Percentiles rank a stretch among this genome's conserved stretches.
These are phyloP conservation scores for Blumeriella jaapii DNA, from an alignment of 2,329 filamentous ascomycete genomes.

Conservation along the genomic window DNA sequence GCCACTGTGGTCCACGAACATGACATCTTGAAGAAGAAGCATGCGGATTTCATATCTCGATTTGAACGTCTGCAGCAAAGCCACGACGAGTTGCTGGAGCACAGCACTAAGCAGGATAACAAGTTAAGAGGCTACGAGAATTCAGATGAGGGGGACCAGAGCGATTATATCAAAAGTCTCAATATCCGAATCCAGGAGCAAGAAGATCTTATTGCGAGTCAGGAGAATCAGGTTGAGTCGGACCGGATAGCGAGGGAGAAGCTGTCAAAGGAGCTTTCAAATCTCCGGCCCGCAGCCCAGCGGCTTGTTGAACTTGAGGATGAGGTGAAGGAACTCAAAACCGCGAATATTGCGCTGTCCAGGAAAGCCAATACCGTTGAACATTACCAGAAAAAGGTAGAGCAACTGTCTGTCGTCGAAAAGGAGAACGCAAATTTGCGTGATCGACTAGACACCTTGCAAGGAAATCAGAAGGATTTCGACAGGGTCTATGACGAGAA, in stretches of 20 bases:
- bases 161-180: slow-evolving; percentile 40
- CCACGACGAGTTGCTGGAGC: slow-evolving; percentile 45
- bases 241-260: slow-evolving; percentile 33
- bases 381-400: slow-evolving; percentile 51
- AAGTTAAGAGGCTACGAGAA: slow-evolving; percentile 23
- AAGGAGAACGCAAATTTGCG: slow-evolving; percentile 44
- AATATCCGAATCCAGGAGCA: slow-evolving; percentile 51
- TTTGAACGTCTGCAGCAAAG: slow-evolving; percentile 49
- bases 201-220: slow-evolving; percentile 57
- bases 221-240: slow-evolving; percentile 54
- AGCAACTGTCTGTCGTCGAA: slow-evolving; percentile 42
- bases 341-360: slow-evolving; percentile 44
- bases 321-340: slow-evolving; percentile 46
- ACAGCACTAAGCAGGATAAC: slow-evolving; percentile 46
- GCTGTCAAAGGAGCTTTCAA: slow-evolving; percentile 37
- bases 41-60: slow-evolving; percentile 47
- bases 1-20: slow-evolving; percentile 33
- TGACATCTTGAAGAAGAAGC: slow-evolving; percentile 42
- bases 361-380: slow-evolving; percentile 54
- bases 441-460: slow-evolving; percentile 42
- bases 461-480: slow-evolving; percentile 33
- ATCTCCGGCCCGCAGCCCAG: slow-evolving; percentile 34
- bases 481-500: slow-evolving; percentile 24
- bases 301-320: slow-evolving; percentile 43
- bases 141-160: slow-evolving; percentile 40